Evolutionary conservation across 495 filamentous ascomycete genomes (phyloP).

Genomic region (Niebla homalea): DNA sequence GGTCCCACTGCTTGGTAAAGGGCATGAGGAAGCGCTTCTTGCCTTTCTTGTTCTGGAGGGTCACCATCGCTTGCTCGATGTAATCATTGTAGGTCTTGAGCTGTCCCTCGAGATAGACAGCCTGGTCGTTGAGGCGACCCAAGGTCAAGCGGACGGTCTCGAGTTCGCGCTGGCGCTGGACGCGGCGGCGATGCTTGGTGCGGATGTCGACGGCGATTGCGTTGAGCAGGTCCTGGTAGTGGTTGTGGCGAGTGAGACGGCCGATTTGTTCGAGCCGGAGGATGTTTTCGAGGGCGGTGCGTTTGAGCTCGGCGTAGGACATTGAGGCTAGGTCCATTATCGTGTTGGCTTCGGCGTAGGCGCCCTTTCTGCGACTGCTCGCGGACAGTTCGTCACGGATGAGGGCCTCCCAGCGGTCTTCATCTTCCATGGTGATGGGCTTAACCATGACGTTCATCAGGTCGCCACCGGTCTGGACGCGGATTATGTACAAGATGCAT

Average conservation of each 20-base stretch:
- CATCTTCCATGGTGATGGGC: conserved; percentile 73
- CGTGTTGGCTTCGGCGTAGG: conserved; percentile 79
- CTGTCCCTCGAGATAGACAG: conserved; percentile 82
- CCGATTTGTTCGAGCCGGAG: conserved; percentile 72
- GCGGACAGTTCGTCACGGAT: conserved; percentile 70
- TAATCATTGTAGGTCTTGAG: conserved; percentile 97
- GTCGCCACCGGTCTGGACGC: conserved; percentile 83
- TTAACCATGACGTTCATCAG: conserved; percentile 92
- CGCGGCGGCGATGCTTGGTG: conserved; percentile 82
- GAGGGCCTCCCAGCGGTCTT: conserved; percentile 71
- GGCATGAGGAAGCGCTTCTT: conserved; percentile 91
- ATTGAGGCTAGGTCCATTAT: conserved; percentile 80
- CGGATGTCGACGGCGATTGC: conserved; percentile 94
- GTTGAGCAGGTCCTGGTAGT: conserved; percentile 94
- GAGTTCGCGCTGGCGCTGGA: conserved; percentile 80
- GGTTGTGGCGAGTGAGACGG: conserved; percentile 78
- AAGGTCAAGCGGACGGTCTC: conserved; percentile 81
- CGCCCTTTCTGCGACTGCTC: conserved; percentile 55
- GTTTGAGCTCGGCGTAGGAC: conserved; percentile 85
- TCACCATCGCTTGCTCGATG: conserved; percentile 96
- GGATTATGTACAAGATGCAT: conserved; percentile 94
- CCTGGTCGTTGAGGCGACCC: conserved; percentile 76
- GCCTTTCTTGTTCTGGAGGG: conserved; percentile 94
- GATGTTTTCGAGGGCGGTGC: conserved; percentile 86
- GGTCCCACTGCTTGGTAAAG: conserved; percentile 97